phyloP scores from a whole-genome alignment of 176 grass and related monocot species.

The Chrysopogon serrulatus region DNA sequence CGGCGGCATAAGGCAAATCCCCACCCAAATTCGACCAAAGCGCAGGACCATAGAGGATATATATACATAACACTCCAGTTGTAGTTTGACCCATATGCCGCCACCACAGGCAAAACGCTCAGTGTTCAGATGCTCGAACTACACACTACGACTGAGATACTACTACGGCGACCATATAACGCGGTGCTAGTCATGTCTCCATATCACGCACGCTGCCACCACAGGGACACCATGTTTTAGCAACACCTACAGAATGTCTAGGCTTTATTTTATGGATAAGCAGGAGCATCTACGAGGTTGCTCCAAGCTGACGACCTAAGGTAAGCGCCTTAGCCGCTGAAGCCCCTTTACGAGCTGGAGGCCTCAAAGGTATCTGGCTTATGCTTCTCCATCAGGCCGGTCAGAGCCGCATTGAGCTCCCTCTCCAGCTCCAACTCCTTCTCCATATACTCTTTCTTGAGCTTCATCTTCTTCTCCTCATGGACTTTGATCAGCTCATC shows the following conservation, averaged over 20 bases:
- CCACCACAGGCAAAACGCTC: neutral
- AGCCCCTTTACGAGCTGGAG: slow-evolving; percentile 22
- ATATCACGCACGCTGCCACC: neutral
- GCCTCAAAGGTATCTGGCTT: slow-evolving; percentile 55
- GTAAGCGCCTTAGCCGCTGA: neutral
- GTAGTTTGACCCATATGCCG: neutral
- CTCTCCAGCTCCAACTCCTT: slow-evolving; percentile 58
- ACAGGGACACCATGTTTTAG: neutral
- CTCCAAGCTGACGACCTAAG: neutral
- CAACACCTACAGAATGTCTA: neutral
- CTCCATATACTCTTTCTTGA: slow-evolving; percentile 51
- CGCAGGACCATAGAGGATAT: neutral
- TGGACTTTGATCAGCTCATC: slow-evolving; percentile 47
- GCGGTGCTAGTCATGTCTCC: neutral
- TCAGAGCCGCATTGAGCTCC: slow-evolving; percentile 43
- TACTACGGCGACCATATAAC: neutral
- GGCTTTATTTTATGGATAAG: neutral
- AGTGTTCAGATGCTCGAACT: neutral
- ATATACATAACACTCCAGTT: neutral
- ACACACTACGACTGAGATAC: neutral
- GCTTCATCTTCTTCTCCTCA: slow-evolving; percentile 45
- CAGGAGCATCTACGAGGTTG: neutral
- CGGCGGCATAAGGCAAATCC: neutral
- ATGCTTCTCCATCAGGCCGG: slow-evolving; percentile 62
- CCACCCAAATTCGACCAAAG: neutral